Evolutionary conservation across 768 basidiomycete genomes (phyloP), one percentile per base, ranked within the genome.

Genomic region (Trametes gibbosa): DNA sequence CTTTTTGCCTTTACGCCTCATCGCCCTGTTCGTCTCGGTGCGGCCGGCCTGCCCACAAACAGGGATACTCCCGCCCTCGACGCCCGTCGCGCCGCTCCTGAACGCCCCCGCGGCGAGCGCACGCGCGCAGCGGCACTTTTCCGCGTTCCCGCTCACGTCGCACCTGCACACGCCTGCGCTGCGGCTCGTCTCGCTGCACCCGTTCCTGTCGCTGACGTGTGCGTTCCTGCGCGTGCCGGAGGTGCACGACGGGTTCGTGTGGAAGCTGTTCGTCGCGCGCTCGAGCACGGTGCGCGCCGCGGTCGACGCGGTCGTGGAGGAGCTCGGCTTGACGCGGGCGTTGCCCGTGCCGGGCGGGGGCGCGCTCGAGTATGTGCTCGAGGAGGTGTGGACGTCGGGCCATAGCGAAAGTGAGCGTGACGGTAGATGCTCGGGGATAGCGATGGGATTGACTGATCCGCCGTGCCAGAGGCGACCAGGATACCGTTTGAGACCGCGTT

Each of bases 151-250:
- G 8, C 73, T 88, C 63, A 87, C 87, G 1, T 80, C 81, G 0
- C 86, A 88, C 69, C 74, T 89, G 37, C 87, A 88, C 66, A 75
- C 76, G 2, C 86, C 91, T 10, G 72, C 78, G 3, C 70, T 93
- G 40, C 86, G 90, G 1, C 76, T 95, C 42, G 85, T 93, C 2
- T 88, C 88, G 5, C 76, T 86, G 2, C 82, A 92, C 64, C 80
- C 85, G 4, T 70, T 76, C 16, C 77, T 90, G n/a, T 77, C 77
- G 0, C 42, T 87, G 21, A 71, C 74, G 1, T 66, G 89, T 39
- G 67, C 76, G 0, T 89, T 91, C 70, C 70, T 80, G 42, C 84
- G 88, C 45, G 82, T 93, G 16, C 90, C 90, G 2, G 87, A 91
- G 69, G 82, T 93, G 57, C 81, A 86, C 50, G 92, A 93, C 65